Evolutionary conservation across 768 basidiomycete species (phyloP), one percentile per base, ranked within the genome.

Genomic region (Suillus fuscotomentosus): DNA sequence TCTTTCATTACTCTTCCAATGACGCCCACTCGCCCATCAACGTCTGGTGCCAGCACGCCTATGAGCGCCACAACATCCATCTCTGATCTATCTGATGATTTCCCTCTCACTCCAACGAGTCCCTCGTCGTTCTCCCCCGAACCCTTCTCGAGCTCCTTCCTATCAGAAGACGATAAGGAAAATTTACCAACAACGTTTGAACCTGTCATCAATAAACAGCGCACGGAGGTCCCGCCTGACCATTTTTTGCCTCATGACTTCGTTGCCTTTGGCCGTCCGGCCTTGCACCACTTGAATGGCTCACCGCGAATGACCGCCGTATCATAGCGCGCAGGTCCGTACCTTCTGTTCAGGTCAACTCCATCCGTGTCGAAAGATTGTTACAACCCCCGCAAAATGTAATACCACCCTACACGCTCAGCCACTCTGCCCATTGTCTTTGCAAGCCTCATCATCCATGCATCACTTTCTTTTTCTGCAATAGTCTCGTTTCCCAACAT

Each of bases 191-290:
- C 86, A 54, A 81, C 85, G 36, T 91, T 91, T 70, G 89, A 92
- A 78, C 87, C 89, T 62, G 82, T 87, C 65, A 75, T 91, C 70
- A 90, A 87, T 78, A 90, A 92, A 75, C 85, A 85, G 68, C 84
- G 84, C 67, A 78, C 84, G 66, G 91, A 91, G 72, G 80, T 81
- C 62, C 80, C 86, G 41, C 88, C 90, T 56, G 90, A 92, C 66
- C 90, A 92, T 72, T 90, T 81, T 75, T 84, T 91, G 63, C 91
- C 91, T 3, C 89, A 92, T 74, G 91, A 91, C 77, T 92, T 89
- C 74, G 88, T 94, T 68, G 77, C 85, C 42, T 91, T 91, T 75
- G 87, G 91, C 73, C 88, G 91, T 57, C 86, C 88, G 61, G 90
- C 87, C 68, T 86, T 94, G 57, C 90, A 92, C 76, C 90, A 83